Evolutionary conservation across 441 rosid species (phyloP), one percentile per base, ranked within the genome.

Genomic region (Breynia disticha): DNA sequence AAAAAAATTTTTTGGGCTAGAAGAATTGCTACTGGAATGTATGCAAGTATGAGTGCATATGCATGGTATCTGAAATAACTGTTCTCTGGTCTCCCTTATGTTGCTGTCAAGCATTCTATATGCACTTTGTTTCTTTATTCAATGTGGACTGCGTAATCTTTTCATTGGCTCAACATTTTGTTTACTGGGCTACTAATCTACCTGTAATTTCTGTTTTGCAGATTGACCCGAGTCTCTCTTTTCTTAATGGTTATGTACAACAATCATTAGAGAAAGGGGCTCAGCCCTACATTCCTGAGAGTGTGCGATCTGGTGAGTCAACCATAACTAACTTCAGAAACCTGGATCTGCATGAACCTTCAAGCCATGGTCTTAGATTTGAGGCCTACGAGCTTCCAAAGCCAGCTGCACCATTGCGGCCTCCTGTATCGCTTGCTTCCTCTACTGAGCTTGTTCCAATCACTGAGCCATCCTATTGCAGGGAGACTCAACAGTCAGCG

Each of bases 331-430:
- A 72, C 67, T 80, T 77, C 67, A 71, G 76, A 61, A 71, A 66
- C 55, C 83, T 79, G 56, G 84, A 80, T 47, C 85, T 74, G 38
- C 84, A 72, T 35, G 96, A 83, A 63, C 70, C 58, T 53, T 64
- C 85, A 59, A 56, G 78, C 50, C 97, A 89, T 49, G 72, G 86
- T 72, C 97, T 94, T 54, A 78, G 84, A 71, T 94, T 94, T 19
- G 96, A 89, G 76, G 99, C 99, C 39, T 87, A 89, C 61, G 97
- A 94, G 74, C 83, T 81, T 71, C 96, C 96, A 45, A 83, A 78
- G 73, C 80, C 83, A 1, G 51, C 69, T 11, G 69, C 69, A 19
- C 78, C 86, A 56, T 65, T 84, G 51, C 70, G 51, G 56, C 63
- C 66, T 47, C 70, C 83, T 55, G 67, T 59, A 62, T 67, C 81